phyloP scores from a whole-genome alignment of 225 moss, liverwort and hornwort species.

The Straminergon stramineum region DNA sequence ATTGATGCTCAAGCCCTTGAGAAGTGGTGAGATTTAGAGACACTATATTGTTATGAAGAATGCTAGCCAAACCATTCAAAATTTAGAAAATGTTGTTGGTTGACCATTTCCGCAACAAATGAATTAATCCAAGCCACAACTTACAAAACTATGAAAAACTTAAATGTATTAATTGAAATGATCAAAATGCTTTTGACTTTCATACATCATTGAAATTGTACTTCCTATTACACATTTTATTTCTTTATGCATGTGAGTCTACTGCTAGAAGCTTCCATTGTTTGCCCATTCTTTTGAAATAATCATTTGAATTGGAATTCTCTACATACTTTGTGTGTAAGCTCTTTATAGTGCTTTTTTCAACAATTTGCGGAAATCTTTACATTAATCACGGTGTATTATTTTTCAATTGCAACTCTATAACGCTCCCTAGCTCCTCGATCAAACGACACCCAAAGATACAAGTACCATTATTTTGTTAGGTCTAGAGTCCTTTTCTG shows the following conservation, averaged over 20 bases:
- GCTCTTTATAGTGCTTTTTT: background rate
- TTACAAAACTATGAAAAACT: background rate
- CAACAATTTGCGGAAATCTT: background rate
- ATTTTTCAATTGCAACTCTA: background rate
- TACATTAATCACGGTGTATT: too few relatives aligned
- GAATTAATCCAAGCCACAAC: background rate
- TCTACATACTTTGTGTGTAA: background rate
- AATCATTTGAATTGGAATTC: background rate
- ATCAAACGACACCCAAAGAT: too few relatives aligned
- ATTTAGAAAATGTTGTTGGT: background rate
- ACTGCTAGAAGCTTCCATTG: background rate
- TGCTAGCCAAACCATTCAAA: background rate
- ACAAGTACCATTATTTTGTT: too few relatives aligned
- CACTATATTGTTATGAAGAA: background rate
- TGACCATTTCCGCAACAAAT: fast-evolving
- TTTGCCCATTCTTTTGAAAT: background rate
- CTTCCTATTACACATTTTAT: background rate
- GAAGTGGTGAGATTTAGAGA: background rate
- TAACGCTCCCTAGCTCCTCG: background rate
- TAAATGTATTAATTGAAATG: background rate
- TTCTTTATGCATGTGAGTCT: background rate
- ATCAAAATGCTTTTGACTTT: background rate
- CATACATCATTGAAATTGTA: background rate
- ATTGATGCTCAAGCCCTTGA: background rate
- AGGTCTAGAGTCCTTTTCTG: too few relatives aligned